Percentiles rank a stretch among this genome's conserved stretches.
phyloP scores from a whole-genome alignment of 2,329 filamentous ascomycete species.

The Sarocladiaceae sp. region DNA sequence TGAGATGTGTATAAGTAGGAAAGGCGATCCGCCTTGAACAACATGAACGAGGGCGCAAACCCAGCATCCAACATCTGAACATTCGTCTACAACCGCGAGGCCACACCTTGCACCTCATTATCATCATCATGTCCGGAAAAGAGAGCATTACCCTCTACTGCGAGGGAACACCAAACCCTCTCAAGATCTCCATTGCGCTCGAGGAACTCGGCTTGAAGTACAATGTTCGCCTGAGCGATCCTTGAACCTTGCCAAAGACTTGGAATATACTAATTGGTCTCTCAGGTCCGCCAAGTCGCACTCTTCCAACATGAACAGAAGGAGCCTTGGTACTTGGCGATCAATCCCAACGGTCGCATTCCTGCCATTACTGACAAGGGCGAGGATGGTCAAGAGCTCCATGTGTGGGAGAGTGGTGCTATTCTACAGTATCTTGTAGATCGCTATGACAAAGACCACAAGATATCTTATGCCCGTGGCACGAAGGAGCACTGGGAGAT shows the following conservation, averaged over 20 bases:
- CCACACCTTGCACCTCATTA: no score
- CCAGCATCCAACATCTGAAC: no score
- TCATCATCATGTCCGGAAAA: not conserved
- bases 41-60: no score
- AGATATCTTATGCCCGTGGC: slow-evolving; percentile 23
- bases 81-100: no score
- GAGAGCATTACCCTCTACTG: not conserved
- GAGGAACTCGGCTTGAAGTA: not conserved
- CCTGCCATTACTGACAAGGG: slow-evolving; percentile 58
- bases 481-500: not conserved
- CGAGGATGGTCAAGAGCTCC: slow-evolving; percentile 46
- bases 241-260: not conserved
- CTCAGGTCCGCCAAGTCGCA: not conserved
- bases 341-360: slow-evolving; percentile 60
- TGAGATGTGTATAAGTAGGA: no score
- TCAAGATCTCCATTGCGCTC: not conserved
- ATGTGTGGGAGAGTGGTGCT: slow-evolving; percentile 68
- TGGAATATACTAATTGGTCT: no score
- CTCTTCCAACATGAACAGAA: slow-evolving; percentile 38
- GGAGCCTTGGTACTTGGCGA: slow-evolving; percentile 57
- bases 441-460: slow-evolving; percentile 59
- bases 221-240: not conserved
- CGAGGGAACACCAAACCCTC: not conserved
- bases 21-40: no score
- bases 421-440: slow-evolving; percentile 69